Base-by-base conservation (phyloP, 768 basidiomycete species). In the Cystobasidium ongulense region DNA sequence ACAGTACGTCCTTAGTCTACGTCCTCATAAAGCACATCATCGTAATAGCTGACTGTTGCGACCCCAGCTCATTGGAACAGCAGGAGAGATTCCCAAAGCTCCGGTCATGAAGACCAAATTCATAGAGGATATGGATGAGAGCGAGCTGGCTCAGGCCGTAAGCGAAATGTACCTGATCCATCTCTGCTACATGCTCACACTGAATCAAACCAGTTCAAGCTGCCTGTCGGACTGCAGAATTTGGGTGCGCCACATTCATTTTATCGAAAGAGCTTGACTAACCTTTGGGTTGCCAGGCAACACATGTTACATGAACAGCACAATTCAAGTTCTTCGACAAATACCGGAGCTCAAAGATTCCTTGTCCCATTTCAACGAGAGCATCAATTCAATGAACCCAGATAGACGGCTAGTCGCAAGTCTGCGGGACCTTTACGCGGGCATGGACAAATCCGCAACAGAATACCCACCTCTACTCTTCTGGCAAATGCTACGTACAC, bases 271-370 rank as follows among this genome's bases (percentile, higher is more conserved):
- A 57, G 18, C 72, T 38, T 43, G 31, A 57, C 11, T 46, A 63
- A 72, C 62, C 1, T 46, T 46, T 15, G 8, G 52, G 1, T 87
- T 86, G 78, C 83, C 94, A 41, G 93, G 95, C 39, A 97, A 97
- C 80, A 97, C 94, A 0, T 97, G 95, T 79, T 99, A 99, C 82
- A 92, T 97, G 89, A 98, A 95, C 80, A 88, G 96, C 0, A 92
- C 91, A 1, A 84, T 98, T 0, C 96, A 99, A 83, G 88, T 90
- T n/a, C 85, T 99, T 75, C 89, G 92, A 27, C 88, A 90, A 1
- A 89, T 99, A 63, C 93, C 94, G 1, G 92, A 96, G 77, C 85
- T 99, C 3, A 88, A 90, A 78, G 80, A 84, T 0, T 90, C 91
- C 0, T 84, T 97, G 25, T 81, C 81, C 78, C 81, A 82, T 86